Base-by-base conservation (phyloP, 2,329 filamentous ascomycete genomes). In the Epichloe elymi region DNA sequence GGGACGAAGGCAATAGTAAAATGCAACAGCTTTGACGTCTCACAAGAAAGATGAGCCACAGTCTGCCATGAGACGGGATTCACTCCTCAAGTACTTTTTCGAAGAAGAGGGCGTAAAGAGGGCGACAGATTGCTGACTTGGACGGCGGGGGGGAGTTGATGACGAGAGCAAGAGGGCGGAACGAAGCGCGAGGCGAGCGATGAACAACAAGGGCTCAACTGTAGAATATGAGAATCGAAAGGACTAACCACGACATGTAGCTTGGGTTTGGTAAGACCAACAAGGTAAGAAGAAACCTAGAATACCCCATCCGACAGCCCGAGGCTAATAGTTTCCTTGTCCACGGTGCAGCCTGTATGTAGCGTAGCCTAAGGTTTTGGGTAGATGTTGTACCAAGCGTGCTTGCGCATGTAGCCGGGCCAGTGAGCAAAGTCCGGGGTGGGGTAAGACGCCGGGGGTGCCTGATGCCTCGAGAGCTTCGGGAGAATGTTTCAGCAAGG, bases 1-100 rank as follows among this genome's bases (percentile, higher is more conserved):
- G 72, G 68, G 65, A 61, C 63, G 61, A 62, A 43, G 35, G 30
- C 56, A 63, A 59, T 59, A 51, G 14, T 10, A 43, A 43, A 43
- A 43, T 8, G 14, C 7, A 58, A 39, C 30, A 36, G 46, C 46
- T 55, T 46, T 47, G 56, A 49, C 54, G 55, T 60, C 57, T 61
- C 54, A 59, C 59, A 60, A 58, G 17, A 37, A 26, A 52, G 57
- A 11, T 54, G 58, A 43, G 38, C 36, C 46, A 20, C 38, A 36
- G 49, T 6, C 52, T 54, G 52, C 55, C 59, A 59, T 42, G 40
- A 54, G 55, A 48, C 54, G 43, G 30, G 37, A 51, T 40, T 33
- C 35, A 11, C 40, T 44, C 33, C 19, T 44, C 11, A 44, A 44
- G 30, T 26, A n/a, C 23, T 33, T 44, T 44, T 19, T 23, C 14